A percentile compares a stretch with the other conserved stretches of the same genome.
phyloP scores from a whole-genome alignment of 2,329 filamentous ascomycete genomes.

The Colletotrichum sp. region DNA sequence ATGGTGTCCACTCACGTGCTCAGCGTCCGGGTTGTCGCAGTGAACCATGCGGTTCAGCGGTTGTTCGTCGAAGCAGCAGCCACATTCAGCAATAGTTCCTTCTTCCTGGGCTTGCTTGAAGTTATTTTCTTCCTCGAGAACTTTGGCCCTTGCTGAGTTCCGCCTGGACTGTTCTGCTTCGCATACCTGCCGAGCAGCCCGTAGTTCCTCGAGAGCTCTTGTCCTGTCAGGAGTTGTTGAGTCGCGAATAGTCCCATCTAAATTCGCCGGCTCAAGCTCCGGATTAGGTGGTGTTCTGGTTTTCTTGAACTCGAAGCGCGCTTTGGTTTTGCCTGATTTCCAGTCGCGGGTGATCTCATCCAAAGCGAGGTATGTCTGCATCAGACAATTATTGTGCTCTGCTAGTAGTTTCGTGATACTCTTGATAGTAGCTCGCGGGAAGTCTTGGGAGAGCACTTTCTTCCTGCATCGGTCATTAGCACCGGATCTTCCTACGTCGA shows the following conservation, averaged over 20 bases:
- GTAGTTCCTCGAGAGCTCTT: constrained; percentile 43
- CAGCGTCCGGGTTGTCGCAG: constrained; percentile 59
- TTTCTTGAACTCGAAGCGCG: constrained; percentile 34
- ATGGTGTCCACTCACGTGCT: constrained; percentile 49
- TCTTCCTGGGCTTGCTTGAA: constrained; percentile 43
- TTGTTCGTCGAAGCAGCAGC: constrained; percentile 74
- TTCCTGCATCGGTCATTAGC: neutral
- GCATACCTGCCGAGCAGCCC: constrained; percentile 37
- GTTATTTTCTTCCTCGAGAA: constrained; percentile 45
- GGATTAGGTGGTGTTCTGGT: constrained; percentile 18
- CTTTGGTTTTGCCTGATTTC: neutral
- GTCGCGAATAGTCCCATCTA: constrained; percentile 25
- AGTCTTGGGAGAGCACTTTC: constrained; percentile 38
- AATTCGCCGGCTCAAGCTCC: constrained; percentile 22
- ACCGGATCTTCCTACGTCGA: neutral
- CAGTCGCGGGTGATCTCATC: constrained; percentile 23
- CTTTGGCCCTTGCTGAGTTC: constrained; percentile 28
- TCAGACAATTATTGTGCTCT: constrained; percentile 31
- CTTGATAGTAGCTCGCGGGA: constrained; percentile 32
- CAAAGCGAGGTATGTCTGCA: constrained; percentile 38
- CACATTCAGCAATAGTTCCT: constrained; percentile 69
- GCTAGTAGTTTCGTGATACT: constrained; percentile 28
- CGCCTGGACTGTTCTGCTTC: constrained; percentile 26
- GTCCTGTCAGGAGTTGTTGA: constrained; percentile 20
- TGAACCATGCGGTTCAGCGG: constrained; percentile 71